Evolutionary conservation across 768 basidiomycete genomes (phyloP), one percentile per base, ranked within the genome.

Genomic region (Pleurotus pulmonarius): DNA sequence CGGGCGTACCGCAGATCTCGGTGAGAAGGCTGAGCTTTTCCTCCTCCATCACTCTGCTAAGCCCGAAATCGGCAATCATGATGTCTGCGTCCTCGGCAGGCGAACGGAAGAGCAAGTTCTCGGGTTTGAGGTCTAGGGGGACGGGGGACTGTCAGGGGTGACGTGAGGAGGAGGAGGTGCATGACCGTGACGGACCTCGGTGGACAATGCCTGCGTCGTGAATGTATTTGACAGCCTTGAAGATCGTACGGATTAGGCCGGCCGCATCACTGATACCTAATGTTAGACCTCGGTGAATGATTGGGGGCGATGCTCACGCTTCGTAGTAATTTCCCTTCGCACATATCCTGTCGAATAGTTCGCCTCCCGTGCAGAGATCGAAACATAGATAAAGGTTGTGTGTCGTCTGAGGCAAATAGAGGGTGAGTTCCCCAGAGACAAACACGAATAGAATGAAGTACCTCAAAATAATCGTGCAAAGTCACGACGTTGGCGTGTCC

Each of bases 291-390:
- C 26, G 16, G 38, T 59, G 18, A 48, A 56, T 15, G 37, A 43
- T 18, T 20, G 20, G 55, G 29, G 18, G 18, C 5, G 39, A 41
- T 3, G 74, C 86, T 64, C 61, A 93, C 92, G 85, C 86, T 73
- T 99, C 96, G 66, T 93, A 94, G 71, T 97, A 98, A 68, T 93
- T 93, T 51, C 94, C 94, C 71, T 94, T 93, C 26, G 94, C 93
- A 66, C 96, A 98, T 76, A 99, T 98, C 49, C 96, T 83, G 70
- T 99, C 96, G 65, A 99, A 98, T n/a, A 99, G 85, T 71, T 99
- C 96, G 44, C 96, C 95, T 51, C 95, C 94, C 2, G 92, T 94
- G 76, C 96, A 98, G 7, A 98, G 84, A 72, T 98, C 96, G 71
- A 97, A 97, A 62, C 87, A 87, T 56, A 98, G 88, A 72, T 98